A percentile compares a stretch with the other conserved stretches of the same genome.
Evolutionary conservation across 768 basidiomycete species (phyloP).

Genomic region (Panellus pusillus): DNA sequence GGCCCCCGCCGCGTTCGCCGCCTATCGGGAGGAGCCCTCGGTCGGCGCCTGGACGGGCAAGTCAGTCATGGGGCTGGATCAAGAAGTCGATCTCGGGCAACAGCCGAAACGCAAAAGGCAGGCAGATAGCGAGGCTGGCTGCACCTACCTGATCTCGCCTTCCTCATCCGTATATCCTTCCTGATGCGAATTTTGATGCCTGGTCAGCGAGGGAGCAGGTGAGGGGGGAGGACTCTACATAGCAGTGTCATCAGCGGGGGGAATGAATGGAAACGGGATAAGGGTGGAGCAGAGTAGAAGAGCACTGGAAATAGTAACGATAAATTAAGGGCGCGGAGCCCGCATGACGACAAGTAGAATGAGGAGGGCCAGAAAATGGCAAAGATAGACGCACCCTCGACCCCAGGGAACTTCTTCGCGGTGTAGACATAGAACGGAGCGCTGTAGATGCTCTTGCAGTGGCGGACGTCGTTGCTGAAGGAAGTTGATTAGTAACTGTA

Average conservation of each 20-base stretch:
- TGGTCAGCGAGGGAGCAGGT: conserved; percentile 93
- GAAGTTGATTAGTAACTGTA: conserved; percentile 8
- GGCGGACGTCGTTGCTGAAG: conserved; percentile 77
- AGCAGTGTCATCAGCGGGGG: not conserved
- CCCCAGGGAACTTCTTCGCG: conserved; percentile 95
- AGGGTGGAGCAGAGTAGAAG: no score
- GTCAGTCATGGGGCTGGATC: conserved; percentile 16
- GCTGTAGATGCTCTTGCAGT: conserved; percentile 89
- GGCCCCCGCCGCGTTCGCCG: conserved; percentile 3
- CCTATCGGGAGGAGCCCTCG: no score
- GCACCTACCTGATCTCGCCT: conserved; percentile 49
- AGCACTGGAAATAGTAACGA: no score
- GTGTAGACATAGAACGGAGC: conserved; percentile 93
- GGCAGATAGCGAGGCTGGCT: no score
- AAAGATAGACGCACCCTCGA: conserved; percentile 69
- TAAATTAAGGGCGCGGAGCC: no score
- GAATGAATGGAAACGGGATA: no score
- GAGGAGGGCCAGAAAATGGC: not conserved
- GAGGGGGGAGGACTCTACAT: conserved; percentile 79
- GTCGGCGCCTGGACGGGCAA: no score
- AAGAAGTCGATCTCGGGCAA: no score
- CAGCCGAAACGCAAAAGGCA: no score
- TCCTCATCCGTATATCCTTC: conserved; percentile 86
- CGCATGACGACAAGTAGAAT: not conserved
- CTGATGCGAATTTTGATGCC: conserved; percentile 92